A percentile compares a stretch with the other conserved stretches of the same genome.
Evolutionary conservation across 805 yeast genomes (phyloP).

Genomic region (Candida krabiensis): DNA sequence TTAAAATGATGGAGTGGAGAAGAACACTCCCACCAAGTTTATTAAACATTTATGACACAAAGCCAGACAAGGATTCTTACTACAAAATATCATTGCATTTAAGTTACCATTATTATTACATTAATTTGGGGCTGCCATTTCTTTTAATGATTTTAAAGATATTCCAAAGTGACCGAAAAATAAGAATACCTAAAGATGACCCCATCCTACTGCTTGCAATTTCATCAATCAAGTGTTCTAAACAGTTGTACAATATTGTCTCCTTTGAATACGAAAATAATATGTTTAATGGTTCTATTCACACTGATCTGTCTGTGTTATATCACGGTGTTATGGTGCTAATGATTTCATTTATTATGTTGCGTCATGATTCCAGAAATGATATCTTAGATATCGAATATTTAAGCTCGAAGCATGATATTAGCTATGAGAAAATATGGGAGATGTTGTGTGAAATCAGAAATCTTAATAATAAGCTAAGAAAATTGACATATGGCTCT

Average conservation of each 20-base stretch:
- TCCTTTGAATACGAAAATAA: slow-evolving; percentile 3
- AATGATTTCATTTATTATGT: slow-evolving; percentile 4
- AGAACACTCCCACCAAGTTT: slow-evolving; percentile 3
- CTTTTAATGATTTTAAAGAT: slow-evolving; percentile 5
- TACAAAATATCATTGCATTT: slow-evolving; percentile 4
- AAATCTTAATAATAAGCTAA: slow-evolving; percentile 2
- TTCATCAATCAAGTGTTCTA: slow-evolving; percentile 9
- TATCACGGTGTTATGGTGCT: slow-evolving; percentile 8
- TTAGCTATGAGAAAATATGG: slow-evolving; percentile 5
- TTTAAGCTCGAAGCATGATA: slow-evolving; percentile 1
- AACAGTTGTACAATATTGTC: slow-evolving; percentile 7
- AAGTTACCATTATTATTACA: slow-evolving; percentile 7
- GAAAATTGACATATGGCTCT: slow-evolving; percentile 5
- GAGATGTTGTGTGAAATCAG: slow-evolving; percentile 3
- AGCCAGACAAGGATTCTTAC: background rate
- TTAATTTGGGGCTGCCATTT: slow-evolving; percentile 10
- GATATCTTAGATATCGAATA: slow-evolving; percentile 2
- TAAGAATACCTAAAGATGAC: slow-evolving; percentile 2
- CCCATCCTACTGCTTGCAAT: slow-evolving; percentile 3
- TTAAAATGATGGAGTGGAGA: slow-evolving; percentile 7
- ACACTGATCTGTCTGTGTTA: slow-evolving; percentile 6
- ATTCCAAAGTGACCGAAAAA: slow-evolving; percentile 3
- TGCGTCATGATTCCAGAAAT: slow-evolving; percentile 1
- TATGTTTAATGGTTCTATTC: slow-evolving; percentile 8
- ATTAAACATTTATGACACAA: background rate